Evolutionary conservation across 345 rosid species (phyloP), one percentile per base, ranked within the genome.

Genomic region (Citrus unshiu): DNA sequence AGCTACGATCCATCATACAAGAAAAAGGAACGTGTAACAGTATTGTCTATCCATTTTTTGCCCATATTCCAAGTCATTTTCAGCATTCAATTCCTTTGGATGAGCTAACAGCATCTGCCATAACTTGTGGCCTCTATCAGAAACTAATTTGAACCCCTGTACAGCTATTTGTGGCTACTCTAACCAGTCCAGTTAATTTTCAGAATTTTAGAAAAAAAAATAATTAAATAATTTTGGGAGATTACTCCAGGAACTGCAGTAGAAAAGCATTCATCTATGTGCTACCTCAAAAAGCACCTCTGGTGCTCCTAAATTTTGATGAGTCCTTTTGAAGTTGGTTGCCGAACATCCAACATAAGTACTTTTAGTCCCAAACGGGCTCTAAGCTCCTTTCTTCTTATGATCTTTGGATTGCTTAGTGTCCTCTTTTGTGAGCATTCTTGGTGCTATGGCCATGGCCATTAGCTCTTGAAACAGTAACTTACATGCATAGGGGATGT

Each of bases 361-460:
- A 46, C 18, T 3, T 46, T 46, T 46, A 46, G 51, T 10, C 51
- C 51, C 51, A 12, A 46, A 46, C 5, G 16, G 16, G 16, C 18
- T 46, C 57, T 79, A 89, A 10, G 81, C 90, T 77, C 93, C 89
- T 83, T 87, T 92, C 85, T 83, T 87, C 93, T 91, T 92, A 30
- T 87, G 88, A 65, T 84, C 86, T 80, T 90, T 91, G 29, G 75
- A 35, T 3, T 71, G 73, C 57, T 91, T 88, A 35, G 37, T 18
- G 18, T 58, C 37, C 21, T 91, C 92, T 84, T 89, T 95, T 1
- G 95, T 91, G 2, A 94, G 89, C 99, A 96, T 94, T 78, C 99
- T 86, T 1, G 99, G 98, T 2, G 99, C 97, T 77, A 96, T 96
- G n/a, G 99, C 97, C 99, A 96, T 96, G 39, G 99, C 84, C 99